Base-by-base conservation (phyloP, 768 basidiomycete genomes). In the Pseudohyphozyma bogoriensis region DNA sequence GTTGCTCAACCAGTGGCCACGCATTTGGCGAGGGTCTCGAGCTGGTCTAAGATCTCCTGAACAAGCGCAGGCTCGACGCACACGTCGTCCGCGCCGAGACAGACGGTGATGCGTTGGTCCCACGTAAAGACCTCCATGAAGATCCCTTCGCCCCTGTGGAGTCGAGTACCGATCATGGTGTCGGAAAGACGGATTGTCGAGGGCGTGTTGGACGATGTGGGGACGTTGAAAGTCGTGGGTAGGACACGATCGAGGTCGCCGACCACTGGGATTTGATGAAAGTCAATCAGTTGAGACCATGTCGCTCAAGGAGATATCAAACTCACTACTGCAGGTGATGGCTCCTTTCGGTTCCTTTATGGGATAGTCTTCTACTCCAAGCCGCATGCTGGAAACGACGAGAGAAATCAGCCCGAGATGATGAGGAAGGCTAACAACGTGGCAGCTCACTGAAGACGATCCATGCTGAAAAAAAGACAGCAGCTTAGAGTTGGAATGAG, bases 181-280 rank as follows among this genome's bases (percentile, higher is more conserved):
- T 50, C 18, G n/a, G 33, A 49, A 2, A 64, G 26, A 15, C 28
- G 44, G 39, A 55, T 12, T 22, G 28, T 0, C 7, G 45, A 40
- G 7, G 13, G 51, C 5, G 9, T 26, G 6, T 46, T 37, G 22
- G 56, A 1, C 8, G 39, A 4, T 15, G 40, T 1, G 12, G 58
- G 51, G 22, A 59, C 45, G 36, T 16, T 22, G 49, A 64, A 60
- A 7, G 45, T 13, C 24, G 55, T 57, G 13, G 58, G 45, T 15
- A 64, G 63, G 28, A 64, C 33, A 24, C 63, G 59, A 32, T 56
- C 55, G n/a, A 64, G 46, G 46, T 64, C 63, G 39, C 63, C 63
- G 36, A 64, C 58, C 63, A 64, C 63, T 64, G 47, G 22, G 55
- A 4, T 32, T 8, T 8, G 9, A 0, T 18, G 13, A 20, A 10